These are phyloP conservation scores for Psilocybe cyanescens DNA, from an alignment of 768 basidiomycete species.

Conservation along the genomic window DNA sequence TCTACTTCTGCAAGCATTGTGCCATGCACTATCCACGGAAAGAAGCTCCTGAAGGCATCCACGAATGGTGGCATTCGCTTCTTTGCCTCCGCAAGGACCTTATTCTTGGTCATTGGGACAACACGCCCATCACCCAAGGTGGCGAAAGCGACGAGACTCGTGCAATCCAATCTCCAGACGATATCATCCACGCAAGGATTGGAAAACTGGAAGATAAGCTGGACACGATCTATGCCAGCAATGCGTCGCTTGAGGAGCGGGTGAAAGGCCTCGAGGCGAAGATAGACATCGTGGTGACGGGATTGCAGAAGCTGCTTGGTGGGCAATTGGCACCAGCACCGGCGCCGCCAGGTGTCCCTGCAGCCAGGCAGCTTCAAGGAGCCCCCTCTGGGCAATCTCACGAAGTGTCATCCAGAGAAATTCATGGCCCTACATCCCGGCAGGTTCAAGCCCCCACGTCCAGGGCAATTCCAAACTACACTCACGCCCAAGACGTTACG, in stretches of 20 bases:
- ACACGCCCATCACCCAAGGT: neutral
- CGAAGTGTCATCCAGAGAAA: neutral
- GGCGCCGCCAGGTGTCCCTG: neutral
- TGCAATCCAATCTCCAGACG: neutral
- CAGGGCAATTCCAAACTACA: neutral
- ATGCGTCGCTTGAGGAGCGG: neutral
- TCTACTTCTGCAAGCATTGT: slow-evolving; percentile 1
- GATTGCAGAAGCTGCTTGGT: neutral
- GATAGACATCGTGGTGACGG: slow-evolving; percentile 1
- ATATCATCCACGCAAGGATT: neutral
- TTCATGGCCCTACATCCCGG: neutral
- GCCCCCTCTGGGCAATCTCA: no score
- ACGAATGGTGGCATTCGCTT: slow-evolving; percentile 9
- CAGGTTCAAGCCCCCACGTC: neutral
- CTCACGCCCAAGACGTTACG: neutral
- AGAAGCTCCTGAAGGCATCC: neutral
- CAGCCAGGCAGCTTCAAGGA: neutral
- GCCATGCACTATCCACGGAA: neutral
- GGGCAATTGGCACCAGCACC: neutral
- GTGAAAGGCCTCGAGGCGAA: neutral
- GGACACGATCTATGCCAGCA: neutral
- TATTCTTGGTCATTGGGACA: neutral
- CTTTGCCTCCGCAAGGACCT: neutral
- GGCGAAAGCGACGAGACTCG: neutral
- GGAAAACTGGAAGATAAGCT: neutral